Conservation (phyloP, 164 flowering plant species). For the Annona squamosa region DNA sequence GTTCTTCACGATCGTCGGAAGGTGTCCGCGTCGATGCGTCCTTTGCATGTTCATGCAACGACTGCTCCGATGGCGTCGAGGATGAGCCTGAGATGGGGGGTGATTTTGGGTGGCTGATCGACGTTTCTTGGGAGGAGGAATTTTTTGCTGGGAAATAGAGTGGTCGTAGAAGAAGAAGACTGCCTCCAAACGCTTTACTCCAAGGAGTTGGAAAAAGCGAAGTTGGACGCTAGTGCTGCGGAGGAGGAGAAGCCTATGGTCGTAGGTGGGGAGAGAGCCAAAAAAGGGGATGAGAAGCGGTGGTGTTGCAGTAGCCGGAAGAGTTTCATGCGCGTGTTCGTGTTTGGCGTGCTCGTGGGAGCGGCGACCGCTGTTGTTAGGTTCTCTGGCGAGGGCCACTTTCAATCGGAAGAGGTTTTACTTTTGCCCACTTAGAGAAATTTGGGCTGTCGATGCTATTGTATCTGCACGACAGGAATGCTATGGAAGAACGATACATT, state of each 20-base stretch:
- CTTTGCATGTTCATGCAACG: background rate
- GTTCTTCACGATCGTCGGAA: background rate
- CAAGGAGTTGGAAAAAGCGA: background rate
- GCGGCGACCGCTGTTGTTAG: background rate
- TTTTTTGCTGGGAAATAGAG: background rate
- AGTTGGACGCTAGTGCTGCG: background rate
- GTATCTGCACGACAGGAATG: no score
- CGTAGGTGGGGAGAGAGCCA: slow-evolving; percentile 24
- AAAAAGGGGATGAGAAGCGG: background rate
- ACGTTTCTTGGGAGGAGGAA: background rate
- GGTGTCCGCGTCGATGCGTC: background rate
- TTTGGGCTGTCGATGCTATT: no score
- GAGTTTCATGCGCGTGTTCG: background rate
- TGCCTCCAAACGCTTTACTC: background rate
- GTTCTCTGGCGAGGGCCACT: background rate
- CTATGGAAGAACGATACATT: background rate
- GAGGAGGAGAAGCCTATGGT: slow-evolving; percentile 39
- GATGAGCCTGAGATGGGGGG: background rate
- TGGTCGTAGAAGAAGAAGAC: background rate
- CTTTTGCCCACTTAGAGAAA: slow-evolving; percentile 4
- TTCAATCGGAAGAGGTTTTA: background rate
- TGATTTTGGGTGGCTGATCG: background rate
- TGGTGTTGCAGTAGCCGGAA: background rate
- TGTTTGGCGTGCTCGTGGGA: background rate
- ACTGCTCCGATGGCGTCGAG: background rate